Percentiles rank a stretch among this genome's conserved stretches.
Evolutionary conservation across 768 basidiomycete genomes (phyloP).

Genomic region (Mycena polygramma): DNA sequence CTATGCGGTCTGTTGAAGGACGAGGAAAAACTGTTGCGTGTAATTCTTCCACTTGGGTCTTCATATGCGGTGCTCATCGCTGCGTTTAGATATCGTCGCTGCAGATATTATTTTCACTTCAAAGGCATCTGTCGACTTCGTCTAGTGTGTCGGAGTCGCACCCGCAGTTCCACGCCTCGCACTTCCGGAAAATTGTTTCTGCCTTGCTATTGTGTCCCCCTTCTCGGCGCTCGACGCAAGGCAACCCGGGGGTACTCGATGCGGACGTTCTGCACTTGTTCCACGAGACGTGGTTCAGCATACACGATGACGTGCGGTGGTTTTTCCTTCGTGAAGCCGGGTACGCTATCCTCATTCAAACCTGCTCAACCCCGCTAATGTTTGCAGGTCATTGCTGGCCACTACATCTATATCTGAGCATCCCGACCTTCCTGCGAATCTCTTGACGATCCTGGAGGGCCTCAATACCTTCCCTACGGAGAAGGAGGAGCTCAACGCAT

Average conservation of each 20-base stretch:
- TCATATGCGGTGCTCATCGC: not conserved
- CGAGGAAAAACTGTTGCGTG: conserved; percentile 80
- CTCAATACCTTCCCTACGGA: conserved; percentile 83
- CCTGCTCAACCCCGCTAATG: conserved; percentile 1
- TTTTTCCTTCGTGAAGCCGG: conserved; percentile 87
- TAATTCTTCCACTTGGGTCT: conserved; percentile 43
- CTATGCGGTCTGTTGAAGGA: conserved; percentile 81
- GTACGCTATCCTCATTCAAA: conserved; percentile 54
- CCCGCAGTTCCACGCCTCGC: conserved; percentile 77
- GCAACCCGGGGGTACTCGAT: conserved; percentile 57
- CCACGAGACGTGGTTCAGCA: conserved; percentile 79
- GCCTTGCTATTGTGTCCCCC: conserved; percentile 73
- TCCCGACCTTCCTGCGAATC: conserved; percentile 57
- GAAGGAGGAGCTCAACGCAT: conserved; percentile 74
- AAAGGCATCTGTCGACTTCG: conserved; percentile 82
- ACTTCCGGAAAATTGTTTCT: conserved; percentile 74
- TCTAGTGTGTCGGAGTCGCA: conserved; percentile 60
- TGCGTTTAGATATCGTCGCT: conserved; percentile 71
- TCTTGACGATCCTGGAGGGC: conserved; percentile 75
- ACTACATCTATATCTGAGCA: conserved; percentile 46
- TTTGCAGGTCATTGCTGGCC: conserved; percentile 48
- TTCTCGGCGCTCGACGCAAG: conserved; percentile 50
- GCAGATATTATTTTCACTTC: conserved; percentile 81
- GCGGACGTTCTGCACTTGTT: conserved; percentile 75
- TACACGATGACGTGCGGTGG: conserved; percentile 89